Evolutionary conservation across 257 asterid species (phyloP).

Genomic region (Gynochthodes officinalis): DNA sequence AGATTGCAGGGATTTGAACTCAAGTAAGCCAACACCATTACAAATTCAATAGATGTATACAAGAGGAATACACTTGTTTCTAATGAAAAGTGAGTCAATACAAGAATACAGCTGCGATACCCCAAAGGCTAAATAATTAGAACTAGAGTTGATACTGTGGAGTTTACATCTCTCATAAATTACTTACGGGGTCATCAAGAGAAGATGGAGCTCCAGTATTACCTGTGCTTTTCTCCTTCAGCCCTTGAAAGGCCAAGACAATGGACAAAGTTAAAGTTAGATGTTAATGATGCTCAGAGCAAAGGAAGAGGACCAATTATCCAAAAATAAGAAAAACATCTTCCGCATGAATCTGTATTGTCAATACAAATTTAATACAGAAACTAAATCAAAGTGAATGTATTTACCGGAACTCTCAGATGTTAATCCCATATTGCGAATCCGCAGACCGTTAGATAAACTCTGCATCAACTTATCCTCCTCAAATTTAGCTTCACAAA

Average conservation of each 20-base stretch:
- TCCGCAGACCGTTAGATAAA: slow-evolving; percentile 32
- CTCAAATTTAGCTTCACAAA: slow-evolving; percentile 36
- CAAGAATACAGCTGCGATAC: not conserved
- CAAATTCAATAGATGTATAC: not conserved
- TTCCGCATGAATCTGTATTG: not conserved
- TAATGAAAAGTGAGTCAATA: not conserved
- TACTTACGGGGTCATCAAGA: slow-evolving; percentile 54
- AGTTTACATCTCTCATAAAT: not conserved
- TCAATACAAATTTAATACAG: not conserved
- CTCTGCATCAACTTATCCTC: slow-evolving; percentile 40
- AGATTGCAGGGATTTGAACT: not conserved
- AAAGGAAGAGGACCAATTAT: too few relatives aligned
- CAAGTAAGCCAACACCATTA: not conserved
- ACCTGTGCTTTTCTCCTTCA: slow-evolving; percentile 37
- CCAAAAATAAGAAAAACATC: not conserved
- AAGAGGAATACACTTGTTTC: not conserved
- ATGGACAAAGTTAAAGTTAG: not conserved
- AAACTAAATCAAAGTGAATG: not conserved
- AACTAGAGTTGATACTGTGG: not conserved
- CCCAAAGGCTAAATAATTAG: not conserved
- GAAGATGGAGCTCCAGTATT: slow-evolving; percentile 44
- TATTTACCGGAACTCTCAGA: slow-evolving; percentile 26
- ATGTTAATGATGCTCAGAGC: slow-evolving; percentile 3
- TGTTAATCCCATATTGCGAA: slow-evolving; percentile 27
- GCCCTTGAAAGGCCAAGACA: slow-evolving; percentile 29